A percentile compares a stretch with the other conserved stretches of the same genome.
Conservation (phyloP, 441 rosid genomes). For the Croton setiger region DNA sequence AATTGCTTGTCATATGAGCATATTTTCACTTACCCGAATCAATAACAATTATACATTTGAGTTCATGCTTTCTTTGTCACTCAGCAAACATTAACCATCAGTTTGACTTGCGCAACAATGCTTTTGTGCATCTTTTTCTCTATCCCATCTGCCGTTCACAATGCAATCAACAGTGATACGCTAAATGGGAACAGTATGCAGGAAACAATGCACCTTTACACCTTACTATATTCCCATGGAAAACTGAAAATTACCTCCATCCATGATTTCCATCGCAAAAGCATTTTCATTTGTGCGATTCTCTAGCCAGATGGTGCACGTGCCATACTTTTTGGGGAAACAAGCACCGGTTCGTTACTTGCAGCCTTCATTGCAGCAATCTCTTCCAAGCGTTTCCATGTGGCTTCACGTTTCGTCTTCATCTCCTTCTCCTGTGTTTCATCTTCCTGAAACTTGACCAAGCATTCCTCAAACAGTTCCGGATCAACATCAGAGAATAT, state of each 20-base stretch:
- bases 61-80: conserved; percentile 3
- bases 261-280: conserved; percentile 22
- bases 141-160: conserved; percentile 22
- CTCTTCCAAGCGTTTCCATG: conserved; percentile 78
- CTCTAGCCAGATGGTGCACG: conserved; percentile 39
- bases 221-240: conserved; percentile 11
- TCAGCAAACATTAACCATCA: not conserved
- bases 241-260: conserved; percentile 9
- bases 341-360: conserved; percentile 47
- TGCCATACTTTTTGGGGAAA: conserved; percentile 28
- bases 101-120: not conserved
- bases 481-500: conserved; percentile 68
- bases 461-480: conserved; percentile 75
- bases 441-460: conserved; percentile 60
- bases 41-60: conserved; percentile 16
- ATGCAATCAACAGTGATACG: conserved; percentile 13
- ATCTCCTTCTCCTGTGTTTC: conserved; percentile 52
- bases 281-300: not conserved
- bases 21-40: conserved; percentile 13
- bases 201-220: conserved; percentile 9
- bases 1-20: not conserved
- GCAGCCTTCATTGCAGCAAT: conserved; percentile 66
- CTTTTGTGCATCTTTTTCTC: conserved; percentile 8
- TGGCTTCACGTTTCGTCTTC: conserved; percentile 51
- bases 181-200: conserved; percentile 14